Evolutionary conservation across 108 stramenopile genomes (phyloP).

Genomic region (Cyclotella choctawhatcheeana): DNA sequence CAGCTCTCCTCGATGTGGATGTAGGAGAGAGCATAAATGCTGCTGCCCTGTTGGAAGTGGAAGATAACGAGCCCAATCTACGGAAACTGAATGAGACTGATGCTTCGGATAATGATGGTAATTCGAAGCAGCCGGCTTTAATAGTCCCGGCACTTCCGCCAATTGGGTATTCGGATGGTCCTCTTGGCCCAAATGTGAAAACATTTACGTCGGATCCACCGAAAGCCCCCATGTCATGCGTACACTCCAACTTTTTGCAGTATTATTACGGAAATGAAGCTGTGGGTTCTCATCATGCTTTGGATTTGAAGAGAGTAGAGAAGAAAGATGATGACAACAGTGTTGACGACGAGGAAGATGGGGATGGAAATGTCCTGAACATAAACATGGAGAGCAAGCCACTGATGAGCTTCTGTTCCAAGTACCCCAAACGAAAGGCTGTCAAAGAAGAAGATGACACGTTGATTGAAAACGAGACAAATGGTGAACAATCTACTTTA

Average conservation of each 20-base stretch:
- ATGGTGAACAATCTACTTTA: too few species aligned
- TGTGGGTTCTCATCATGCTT: neutral
- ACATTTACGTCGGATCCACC: constrained; percentile 3
- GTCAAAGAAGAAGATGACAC: too few species aligned
- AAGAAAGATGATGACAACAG: neutral
- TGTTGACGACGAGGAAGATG: constrained; percentile 10
- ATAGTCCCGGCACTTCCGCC: neutral
- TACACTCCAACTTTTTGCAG: constrained; percentile 24
- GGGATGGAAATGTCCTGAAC: neutral
- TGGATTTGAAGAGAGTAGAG: neutral
- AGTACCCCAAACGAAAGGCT: neutral
- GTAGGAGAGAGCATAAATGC: neutral
- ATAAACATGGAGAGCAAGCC: neutral
- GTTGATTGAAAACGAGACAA: too few species aligned
- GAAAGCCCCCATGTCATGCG: neutral
- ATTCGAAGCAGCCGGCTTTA: neutral
- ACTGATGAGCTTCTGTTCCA: constrained; percentile 30
- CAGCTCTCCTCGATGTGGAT: constrained; percentile 8
- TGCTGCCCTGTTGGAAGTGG: neutral
- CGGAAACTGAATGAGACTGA: too few species aligned
- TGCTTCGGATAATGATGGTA: too few species aligned
- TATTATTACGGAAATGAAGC: constrained; percentile 32
- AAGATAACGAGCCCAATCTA: neutral
- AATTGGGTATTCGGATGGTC: too few species aligned
- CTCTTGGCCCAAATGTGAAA: too few species aligned